Evolutionary conservation across 345 rosid species (phyloP).

Genomic region (Euphorbia pulcherrima): DNA sequence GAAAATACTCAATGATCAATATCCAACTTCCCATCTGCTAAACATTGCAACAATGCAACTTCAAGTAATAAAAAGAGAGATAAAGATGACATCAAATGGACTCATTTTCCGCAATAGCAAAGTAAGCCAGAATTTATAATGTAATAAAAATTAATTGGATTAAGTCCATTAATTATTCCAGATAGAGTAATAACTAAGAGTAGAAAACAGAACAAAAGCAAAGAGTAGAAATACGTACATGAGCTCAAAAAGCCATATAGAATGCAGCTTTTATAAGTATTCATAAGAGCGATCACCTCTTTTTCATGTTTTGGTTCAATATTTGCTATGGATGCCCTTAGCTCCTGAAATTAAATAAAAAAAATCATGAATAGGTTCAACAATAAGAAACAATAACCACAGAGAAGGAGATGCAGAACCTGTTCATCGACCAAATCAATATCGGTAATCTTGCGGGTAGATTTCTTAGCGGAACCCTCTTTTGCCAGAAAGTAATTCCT

Average conservation of each 20-base stretch:
- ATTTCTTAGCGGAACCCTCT: slow-evolving; percentile 65
- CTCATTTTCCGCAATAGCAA: no score
- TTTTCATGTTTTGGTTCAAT: slow-evolving; percentile 61
- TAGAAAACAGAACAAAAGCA: neutral
- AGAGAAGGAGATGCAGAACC: slow-evolving; percentile 36
- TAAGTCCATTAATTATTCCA: no score
- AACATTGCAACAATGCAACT: no score
- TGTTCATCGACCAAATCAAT: slow-evolving; percentile 73
- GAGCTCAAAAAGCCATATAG: slow-evolving; percentile 70
- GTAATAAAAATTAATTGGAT: no score
- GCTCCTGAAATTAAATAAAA: slow-evolving; percentile 45
- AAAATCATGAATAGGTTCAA: neutral
- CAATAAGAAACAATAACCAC: no score
- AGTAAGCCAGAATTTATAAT: no score
- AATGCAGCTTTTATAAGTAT: slow-evolving; percentile 58
- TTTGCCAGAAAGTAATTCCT: slow-evolving; percentile 89
- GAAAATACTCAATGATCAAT: no score
- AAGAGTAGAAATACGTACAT: slow-evolving; percentile 34
- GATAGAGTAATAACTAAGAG: neutral
- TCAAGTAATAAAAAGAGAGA: no score
- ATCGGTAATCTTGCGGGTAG: slow-evolving; percentile 61
- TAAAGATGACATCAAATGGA: no score
- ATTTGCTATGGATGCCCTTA: slow-evolving; percentile 49
- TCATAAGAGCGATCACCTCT: slow-evolving; percentile 47
- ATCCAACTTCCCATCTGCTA: no score